Base-by-base conservation (phyloP, 352 stramenopile genomes). In the Pythium monospermum region DNA sequence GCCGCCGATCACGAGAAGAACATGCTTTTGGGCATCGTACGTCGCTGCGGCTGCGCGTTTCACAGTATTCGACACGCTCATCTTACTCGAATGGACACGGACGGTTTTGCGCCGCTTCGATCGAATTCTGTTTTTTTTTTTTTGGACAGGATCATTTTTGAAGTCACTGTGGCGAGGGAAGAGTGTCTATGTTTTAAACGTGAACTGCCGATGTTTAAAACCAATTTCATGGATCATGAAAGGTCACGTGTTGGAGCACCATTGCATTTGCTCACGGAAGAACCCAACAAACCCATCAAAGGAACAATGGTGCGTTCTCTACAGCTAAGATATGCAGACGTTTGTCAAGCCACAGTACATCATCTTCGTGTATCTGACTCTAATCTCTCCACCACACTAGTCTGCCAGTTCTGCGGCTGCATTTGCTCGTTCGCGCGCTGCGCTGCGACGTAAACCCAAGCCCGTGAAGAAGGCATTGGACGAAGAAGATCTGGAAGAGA, bases 401-500 rank as follows among this genome's bases (percentile, higher is more conserved):
- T 71, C 60, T 13, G 21, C 46, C 18, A 60, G 45, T 16, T 61
- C 58, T 6, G 52, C 58, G 1, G 58, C 58, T 16, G 51, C 51
- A 12, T 68, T 68, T 57, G 55, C 60, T 8, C 54, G 53, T 27
- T 68, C 60, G 15, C 54, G 54, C 7, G 60, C 54, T 7, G 60
- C 49, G 18, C 44, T 66, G 19, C 49, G 57, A 3, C 50, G 61
- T 39, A 73, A 73, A 43, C 49, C 65, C 38, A 69, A 68, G 39
- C 56, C 61, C 6, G 69, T 71, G 6, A 92, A 90, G 55, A 92
- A 91, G 47, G 74, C 64, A 26, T 66, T 98, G 40, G 91, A 98
- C 58, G 88, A 97, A 55, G 91, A 97, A 49, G 78, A 94, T 26
- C 50, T 96, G 33, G 88, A 97, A 45, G 92, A 98, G 68, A 87